A percentile compares a stretch with the other conserved stretches of the same genome.
Evolutionary conservation across 768 basidiomycete species (phyloP).

Genomic region (Butyriboletus loyo): DNA sequence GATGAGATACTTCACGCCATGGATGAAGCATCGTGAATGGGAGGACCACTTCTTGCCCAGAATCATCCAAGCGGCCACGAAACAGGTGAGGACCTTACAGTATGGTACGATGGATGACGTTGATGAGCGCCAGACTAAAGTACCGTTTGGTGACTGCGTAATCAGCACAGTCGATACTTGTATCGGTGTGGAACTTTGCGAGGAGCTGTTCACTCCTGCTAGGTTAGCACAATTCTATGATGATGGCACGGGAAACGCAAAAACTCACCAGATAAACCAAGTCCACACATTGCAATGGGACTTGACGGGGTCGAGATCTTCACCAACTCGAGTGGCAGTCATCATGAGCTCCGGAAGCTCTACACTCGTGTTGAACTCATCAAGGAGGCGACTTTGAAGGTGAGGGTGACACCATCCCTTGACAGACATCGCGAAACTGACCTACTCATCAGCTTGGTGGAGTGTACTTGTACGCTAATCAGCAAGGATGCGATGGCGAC

Average conservation of each 20-base stretch:
- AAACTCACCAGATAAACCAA: slow-evolving; percentile 30
- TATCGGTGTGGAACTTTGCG: slow-evolving; percentile 95
- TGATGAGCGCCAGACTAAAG: slow-evolving; percentile 58
- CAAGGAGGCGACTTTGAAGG: slow-evolving; percentile 95
- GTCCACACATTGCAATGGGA: slow-evolving; percentile 97
- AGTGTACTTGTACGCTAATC: slow-evolving; percentile 96
- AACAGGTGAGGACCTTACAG: slow-evolving; percentile 54
- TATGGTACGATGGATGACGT: not conserved
- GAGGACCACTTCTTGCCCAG: slow-evolving; percentile 92
- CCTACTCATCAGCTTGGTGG: slow-evolving; percentile 74
- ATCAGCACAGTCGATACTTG: slow-evolving; percentile 93
- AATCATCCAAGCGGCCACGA: slow-evolving; percentile 84
- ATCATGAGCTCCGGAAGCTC: slow-evolving; percentile 97
- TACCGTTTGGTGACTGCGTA: slow-evolving; percentile 95
- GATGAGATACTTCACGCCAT: slow-evolving; percentile 89
- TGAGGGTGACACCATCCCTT: slow-evolving; percentile 22
- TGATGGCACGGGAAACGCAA: no score
- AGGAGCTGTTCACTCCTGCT: slow-evolving; percentile 94
- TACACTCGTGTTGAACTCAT: slow-evolving; percentile 90
- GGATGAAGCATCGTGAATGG: slow-evolving; percentile 83
- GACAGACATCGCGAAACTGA: not conserved
- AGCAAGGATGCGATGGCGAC: slow-evolving; percentile 98
- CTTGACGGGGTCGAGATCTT: slow-evolving; percentile 99
- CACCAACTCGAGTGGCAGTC: slow-evolving; percentile 97
- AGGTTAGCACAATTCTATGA: slow-evolving; percentile 49